A percentile compares a stretch with the other conserved stretches of the same genome.
Evolutionary conservation across 75 land plant species (phyloP).

Genomic region (Cunninghamia lanceolata): DNA sequence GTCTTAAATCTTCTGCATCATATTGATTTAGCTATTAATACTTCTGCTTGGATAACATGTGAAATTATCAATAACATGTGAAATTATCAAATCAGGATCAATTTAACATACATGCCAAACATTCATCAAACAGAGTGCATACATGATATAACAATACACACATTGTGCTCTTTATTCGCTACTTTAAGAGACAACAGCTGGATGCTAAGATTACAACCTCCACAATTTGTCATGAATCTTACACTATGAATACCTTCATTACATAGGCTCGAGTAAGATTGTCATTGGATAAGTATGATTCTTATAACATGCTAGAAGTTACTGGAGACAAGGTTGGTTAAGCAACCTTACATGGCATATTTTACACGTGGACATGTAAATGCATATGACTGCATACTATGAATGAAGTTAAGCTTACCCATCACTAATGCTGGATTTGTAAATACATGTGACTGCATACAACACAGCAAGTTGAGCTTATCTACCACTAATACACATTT

Average conservation of each 20-base stretch:
- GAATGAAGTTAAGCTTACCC: neutral
- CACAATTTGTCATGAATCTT: neutral
- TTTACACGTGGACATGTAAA: neutral
- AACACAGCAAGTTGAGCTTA: neutral
- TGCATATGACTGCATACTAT: neutral
- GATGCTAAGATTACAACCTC: neutral
- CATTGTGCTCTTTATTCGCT: neutral
- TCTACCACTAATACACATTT: neutral
- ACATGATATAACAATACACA: neutral
- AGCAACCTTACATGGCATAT: neutral
- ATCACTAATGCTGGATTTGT: neutral
- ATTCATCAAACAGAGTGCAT: neutral
- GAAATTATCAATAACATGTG: neutral
- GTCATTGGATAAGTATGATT: neutral
- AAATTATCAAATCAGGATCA: neutral
- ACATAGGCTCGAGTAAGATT: neutral
- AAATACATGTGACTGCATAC: neutral
- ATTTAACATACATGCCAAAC: neutral
- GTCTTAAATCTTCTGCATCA: neutral
- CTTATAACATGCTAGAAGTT: neutral
- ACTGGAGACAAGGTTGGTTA: neutral
- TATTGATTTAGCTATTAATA: neutral
- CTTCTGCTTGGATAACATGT: neutral
- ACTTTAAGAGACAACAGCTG: neutral
- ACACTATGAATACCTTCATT: neutral